Base-by-base conservation (phyloP, 768 basidiomycete species). In the Termitomyces sp. region DNA sequence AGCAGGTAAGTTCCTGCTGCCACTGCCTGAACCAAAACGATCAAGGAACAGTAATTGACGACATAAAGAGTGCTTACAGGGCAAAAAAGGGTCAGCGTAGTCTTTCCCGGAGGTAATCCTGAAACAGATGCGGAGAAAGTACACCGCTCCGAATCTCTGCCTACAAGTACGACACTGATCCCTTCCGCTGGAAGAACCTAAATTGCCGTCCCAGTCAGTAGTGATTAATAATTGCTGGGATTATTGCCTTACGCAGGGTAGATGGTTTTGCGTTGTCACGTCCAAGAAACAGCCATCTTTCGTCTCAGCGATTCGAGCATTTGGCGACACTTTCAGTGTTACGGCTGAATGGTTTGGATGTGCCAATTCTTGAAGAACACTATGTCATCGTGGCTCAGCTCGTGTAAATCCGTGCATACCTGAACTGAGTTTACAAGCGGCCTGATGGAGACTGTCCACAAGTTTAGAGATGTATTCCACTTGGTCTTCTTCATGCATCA, bases 341-440 rank as follows among this genome's bases (percentile, higher is more conserved):
- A 94, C 69, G 3, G 80, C 81, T 9, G 91, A 84, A 71, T 95
- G 90, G 60, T 88, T 86, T 9, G 82, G 75, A 62, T 87, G 82
- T 13, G 80, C 69, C 32, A 89, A 68, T 64, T 95, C 94, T 91
- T 64, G 43, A 61, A 32, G 55, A 30, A 18, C 46, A 33, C 36
- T 46, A 57, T 44, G n/a, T 5, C n/a, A 43, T 28, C 32, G 16
- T 23, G 8, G 47, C 23, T 18, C 48, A 40, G 12, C 14, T 13
- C 47, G 3, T 32, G 18, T 60, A 26, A 10, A 50, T 8, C 20
- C 47, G 50, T 51, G 62, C 72, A 62, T 58, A 88, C 88, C 84
- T 66, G 77, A 72, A 59, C 85, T 83, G 38, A 89, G 75, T n/a
- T 70, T 67, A 20, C 77, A 71, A 1, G 82, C 82, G 1, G 83